These are phyloP conservation scores for Aspergillus campestris DNA, from an alignment of 495 filamentous ascomycete species.

Conservation along the genomic window DNA sequence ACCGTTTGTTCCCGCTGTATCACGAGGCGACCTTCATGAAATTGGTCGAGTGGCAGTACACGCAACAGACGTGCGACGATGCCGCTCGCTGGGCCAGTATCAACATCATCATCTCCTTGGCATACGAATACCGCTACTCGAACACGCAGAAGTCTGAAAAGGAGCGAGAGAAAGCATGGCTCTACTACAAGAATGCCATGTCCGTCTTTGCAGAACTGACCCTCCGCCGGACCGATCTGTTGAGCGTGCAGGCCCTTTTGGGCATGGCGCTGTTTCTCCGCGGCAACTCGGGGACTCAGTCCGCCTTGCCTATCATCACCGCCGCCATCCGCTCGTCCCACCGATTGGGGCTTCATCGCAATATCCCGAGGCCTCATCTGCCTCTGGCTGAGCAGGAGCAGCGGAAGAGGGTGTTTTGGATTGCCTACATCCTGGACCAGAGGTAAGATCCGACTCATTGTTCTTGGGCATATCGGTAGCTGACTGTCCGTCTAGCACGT, in stretches of 20 bases:
- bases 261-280: constrained; percentile 94
- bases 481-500: constrained; percentile 44
- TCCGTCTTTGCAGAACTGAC: constrained; percentile 82
- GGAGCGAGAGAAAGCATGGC: constrained; percentile 83
- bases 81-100: constrained; percentile 95
- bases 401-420: constrained; percentile 94
- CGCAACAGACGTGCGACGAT: constrained; percentile 79
- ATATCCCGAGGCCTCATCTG: constrained; percentile 73
- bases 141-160: constrained; percentile 77
- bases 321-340: constrained; percentile 85
- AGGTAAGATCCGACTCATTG: constrained; percentile 40
- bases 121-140: constrained; percentile 82
- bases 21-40: constrained; percentile 95
- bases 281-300: constrained; percentile 89
- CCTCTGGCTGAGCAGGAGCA: constrained; percentile 82
- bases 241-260: constrained; percentile 88
- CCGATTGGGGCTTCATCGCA: constrained; percentile 91
- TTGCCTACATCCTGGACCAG: constrained; percentile 89
- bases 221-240: constrained; percentile 84
- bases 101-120: constrained; percentile 84
- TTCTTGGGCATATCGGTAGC: neutral
- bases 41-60: constrained; percentile 89
- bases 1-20: constrained; percentile 92
- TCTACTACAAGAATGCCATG: constrained; percentile 92
- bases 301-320: constrained; percentile 79